Conservation (phyloP, 441 rosid genomes). For the Adansonia rubrostipa region DNA sequence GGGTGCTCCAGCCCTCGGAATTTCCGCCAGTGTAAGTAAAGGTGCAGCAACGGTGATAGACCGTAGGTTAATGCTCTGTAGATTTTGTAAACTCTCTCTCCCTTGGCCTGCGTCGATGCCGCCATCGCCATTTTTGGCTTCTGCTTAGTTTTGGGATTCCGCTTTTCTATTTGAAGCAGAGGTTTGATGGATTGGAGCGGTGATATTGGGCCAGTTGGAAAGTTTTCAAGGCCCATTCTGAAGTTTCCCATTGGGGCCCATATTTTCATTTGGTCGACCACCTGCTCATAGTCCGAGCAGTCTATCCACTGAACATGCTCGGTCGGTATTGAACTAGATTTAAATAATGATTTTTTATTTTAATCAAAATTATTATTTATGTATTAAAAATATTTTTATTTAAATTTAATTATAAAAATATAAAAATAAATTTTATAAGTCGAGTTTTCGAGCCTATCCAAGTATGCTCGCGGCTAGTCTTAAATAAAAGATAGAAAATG, state of each 20-base stretch:
- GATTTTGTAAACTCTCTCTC: slow-evolving; percentile 54
- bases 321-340: no score
- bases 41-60: slow-evolving; percentile 64
- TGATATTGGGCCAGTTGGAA: neutral
- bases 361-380: no score
- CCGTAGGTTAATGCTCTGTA: slow-evolving; percentile 71
- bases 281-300: no score
- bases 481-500: no score
- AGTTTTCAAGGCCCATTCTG: neutral
- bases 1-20: slow-evolving; percentile 74
- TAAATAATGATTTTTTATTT: no score
- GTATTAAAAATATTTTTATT: no score
- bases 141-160: slow-evolving; percentile 5
- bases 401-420: no score
- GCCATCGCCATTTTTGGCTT: slow-evolving; percentile 41
- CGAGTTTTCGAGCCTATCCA: no score
- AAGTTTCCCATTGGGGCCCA: neutral
- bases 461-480: no score
- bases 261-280: neutral
- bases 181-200: neutral
- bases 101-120: slow-evolving; percentile 34
- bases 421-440: no score
- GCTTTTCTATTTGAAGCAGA: neutral
- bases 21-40: slow-evolving; percentile 74
- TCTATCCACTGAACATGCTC: no score